Base-by-base conservation (phyloP, 169 alveolate species). In the Plasmodium reichenowi region DNA sequence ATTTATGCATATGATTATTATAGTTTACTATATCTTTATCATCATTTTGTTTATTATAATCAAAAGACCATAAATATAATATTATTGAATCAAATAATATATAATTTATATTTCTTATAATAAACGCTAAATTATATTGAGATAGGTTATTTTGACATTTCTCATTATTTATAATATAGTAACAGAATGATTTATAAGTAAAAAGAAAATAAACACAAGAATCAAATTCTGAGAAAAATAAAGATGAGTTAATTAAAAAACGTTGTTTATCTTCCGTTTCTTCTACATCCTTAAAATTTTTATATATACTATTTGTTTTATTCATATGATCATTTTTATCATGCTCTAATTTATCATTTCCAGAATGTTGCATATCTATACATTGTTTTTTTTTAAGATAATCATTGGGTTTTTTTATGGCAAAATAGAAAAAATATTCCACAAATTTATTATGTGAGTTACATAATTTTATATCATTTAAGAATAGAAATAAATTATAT, bases 141-240 rank as follows among this genome's bases (percentile, higher is more conserved):
- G 78, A n/a, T 15, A 60, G 10, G 50, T 62, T 71, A 22, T 64
- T 56, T 72, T 48, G 71, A 24, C 58, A 74, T 17, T 86, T 72
- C 13, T 56, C 78, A 52, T 64, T 72, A 72, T 71, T 70, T 60
- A 86, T 72, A 45, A 86, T 22, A 47, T 72, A 86, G 26, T 24
- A 38, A 54, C 92, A 66, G 54, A 86, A 86, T 24, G 86, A 71
- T 52, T 72, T 86, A 64, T 86, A 54, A 2, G 54, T 22, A 59
- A 86, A 72, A 29, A 86, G 86, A 66, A 45, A 86, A 48, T 71
- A 86, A 7, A 71, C 68, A 32, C 78, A 59, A 6, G 92, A 45
- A 15, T 86, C 92, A 17, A 58, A 86, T 60, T 86, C 92, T 3
- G 87, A 70, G 43, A 70, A 86, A 52, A 86, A 86, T 22, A 70